These are phyloP conservation scores for Hirschioporus abietinus DNA, from an alignment of 768 basidiomycete species.

Conservation along the genomic window DNA sequence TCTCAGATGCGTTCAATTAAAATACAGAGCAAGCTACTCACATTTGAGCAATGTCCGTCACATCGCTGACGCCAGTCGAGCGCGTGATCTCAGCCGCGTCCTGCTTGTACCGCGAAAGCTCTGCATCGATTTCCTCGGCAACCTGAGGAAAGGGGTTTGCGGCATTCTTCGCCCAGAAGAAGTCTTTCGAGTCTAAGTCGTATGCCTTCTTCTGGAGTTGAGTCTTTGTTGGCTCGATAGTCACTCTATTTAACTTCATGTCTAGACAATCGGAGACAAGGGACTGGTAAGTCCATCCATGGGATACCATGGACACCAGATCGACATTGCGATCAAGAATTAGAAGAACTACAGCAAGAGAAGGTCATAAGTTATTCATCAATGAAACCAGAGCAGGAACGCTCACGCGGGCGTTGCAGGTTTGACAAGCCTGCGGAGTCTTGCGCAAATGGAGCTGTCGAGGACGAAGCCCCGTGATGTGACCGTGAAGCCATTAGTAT, in stretches of 20 bases:
- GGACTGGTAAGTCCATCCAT: constrained; percentile 99
- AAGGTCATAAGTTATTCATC: constrained; percentile 12
- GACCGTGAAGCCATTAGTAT: constrained; percentile 65
- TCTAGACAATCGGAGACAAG: constrained; percentile 96
- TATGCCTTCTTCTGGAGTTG: constrained; percentile 78
- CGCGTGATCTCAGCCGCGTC: constrained; percentile 97
- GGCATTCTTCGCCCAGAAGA: constrained; percentile 98
- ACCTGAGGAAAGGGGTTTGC: constrained; percentile 97
- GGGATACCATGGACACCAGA: constrained; percentile 86
- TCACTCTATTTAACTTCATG: constrained; percentile 93
- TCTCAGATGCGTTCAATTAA: constrained; percentile 7
- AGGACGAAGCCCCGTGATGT: constrained; percentile 30
- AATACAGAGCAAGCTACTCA: constrained; percentile 32
- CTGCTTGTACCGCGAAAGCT: constrained; percentile 88
- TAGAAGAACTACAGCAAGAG: constrained; percentile 64
- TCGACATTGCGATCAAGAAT: constrained; percentile 95
- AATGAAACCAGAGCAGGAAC: background rate
- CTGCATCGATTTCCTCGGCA: constrained; percentile 92
- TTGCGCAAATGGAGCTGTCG: constrained; percentile 66
- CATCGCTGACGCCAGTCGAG: constrained; percentile 92
- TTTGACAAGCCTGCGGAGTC: constrained; percentile 81
- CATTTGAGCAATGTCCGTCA: constrained; percentile 94
- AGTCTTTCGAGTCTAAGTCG: constrained; percentile 96
- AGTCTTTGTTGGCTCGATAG: constrained; percentile 49
- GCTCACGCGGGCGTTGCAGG: constrained; percentile 80